Evolutionary conservation across 768 basidiomycete genomes (phyloP), one percentile per base, ranked within the genome.

Genomic region (Collybia mongolica): DNA sequence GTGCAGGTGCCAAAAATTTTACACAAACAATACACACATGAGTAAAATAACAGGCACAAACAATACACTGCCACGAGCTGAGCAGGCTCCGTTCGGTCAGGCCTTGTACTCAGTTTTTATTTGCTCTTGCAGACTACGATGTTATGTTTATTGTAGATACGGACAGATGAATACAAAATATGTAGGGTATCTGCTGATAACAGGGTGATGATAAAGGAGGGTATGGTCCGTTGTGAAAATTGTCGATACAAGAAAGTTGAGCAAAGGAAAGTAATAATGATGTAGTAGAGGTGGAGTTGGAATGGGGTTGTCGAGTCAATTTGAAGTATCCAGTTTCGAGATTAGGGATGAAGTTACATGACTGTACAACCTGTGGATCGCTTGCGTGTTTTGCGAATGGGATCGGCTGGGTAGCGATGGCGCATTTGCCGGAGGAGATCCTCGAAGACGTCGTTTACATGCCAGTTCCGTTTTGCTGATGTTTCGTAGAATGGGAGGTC

Each of bases 391-490:
- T 64, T 73, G 59, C 65, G 72, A 49, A 67, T 67, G 26, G 65
- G 60, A 38, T 80, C 76, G 35, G 70, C 59, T 15, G 88, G 87
- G 63, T 84, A 88, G 51, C 77, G 76, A 46, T 56, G 65, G 24
- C 85, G 79, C 89, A 92, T 89, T 58, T 88, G 88, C 54, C 78
- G 77, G 41, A 90, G 70, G 23, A 92, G 75, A 52, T 87, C 86
- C 58, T 88, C 83, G 62, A 93, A 93, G 15, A 87, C 89, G 35
- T 90, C 88, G 7, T 70, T 69, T 46, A 93, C 76, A 57, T 92
- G 82, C 89, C 87, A 90, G 60, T 91, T 84, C 41, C 81, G 75
- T 65, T 92, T 93, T 8, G 90, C 88, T n/a, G 89, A 91, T 2
- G 90, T 93, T 69, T 93, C 91, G 62, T 87, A 92, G 60, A 90